phyloP scores from a whole-genome alignment of 228 moss, liverwort and hornwort genomes.

The Sphagnum fallax region DNA sequence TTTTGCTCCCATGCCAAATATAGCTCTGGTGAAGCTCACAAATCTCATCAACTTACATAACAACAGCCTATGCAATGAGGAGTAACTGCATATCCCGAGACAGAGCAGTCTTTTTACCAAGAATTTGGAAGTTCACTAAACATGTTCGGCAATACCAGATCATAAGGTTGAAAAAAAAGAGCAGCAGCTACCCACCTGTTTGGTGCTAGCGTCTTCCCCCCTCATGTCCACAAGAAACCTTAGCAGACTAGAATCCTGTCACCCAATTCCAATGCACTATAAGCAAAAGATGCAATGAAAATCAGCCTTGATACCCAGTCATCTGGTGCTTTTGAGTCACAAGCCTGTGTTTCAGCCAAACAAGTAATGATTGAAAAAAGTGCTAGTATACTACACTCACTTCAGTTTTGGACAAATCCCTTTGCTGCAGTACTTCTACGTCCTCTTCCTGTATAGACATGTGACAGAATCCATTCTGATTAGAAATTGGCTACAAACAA shows the following conservation, averaged over 20 bases:
- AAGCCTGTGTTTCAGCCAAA: too few relatives aligned
- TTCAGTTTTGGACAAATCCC: slow-evolving; percentile 54
- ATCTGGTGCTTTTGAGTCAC: not conserved
- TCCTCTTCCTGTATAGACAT: slow-evolving; percentile 61
- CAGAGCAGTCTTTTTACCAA: too few relatives aligned
- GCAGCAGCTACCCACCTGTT: slow-evolving; percentile 46
- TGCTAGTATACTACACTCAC: slow-evolving; percentile 3
- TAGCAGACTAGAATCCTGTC: slow-evolving; percentile 81
- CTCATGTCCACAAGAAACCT: slow-evolving; percentile 98
- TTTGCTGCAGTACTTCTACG: slow-evolving; percentile 75
- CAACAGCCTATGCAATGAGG: too few relatives aligned
- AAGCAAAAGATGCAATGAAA: not conserved
- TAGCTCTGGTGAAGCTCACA: too few relatives aligned
- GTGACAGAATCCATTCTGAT: too few relatives aligned
- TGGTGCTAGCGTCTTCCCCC: slow-evolving; percentile 92
- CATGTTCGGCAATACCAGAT: too few relatives aligned
- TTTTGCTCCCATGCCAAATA: too few relatives aligned
- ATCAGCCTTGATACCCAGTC: not conserved
- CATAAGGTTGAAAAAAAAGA: not conserved
- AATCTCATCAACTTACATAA: too few relatives aligned
- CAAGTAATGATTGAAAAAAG: too few relatives aligned
- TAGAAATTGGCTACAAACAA: too few relatives aligned
- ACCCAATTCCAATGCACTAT: not conserved
- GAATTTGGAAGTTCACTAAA: too few relatives aligned
- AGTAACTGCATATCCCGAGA: too few relatives aligned